These are phyloP conservation scores for Marsdenia floribunda DNA, from an alignment of 257 asterid genomes.

Conservation along the genomic window DNA sequence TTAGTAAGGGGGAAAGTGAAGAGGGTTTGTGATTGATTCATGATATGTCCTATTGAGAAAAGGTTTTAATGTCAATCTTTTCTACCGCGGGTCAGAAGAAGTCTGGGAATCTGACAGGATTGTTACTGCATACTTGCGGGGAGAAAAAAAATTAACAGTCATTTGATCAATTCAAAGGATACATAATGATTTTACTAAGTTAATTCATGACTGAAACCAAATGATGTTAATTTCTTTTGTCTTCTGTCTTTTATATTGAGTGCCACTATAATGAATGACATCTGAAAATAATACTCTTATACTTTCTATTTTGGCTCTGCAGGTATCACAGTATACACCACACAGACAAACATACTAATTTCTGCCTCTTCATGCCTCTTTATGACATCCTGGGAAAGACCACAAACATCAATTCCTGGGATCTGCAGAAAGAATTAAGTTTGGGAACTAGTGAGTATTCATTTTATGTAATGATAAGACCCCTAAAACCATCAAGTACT, in stretches of 20 bases:
- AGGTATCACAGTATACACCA: slow-evolving; percentile 83
- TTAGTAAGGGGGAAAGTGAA: neutral
- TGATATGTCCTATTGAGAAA: neutral
- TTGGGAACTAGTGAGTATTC: slow-evolving; percentile 61
- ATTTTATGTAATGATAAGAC: neutral
- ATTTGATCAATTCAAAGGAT: neutral
- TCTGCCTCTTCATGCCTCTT: slow-evolving; percentile 92
- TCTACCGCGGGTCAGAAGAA: neutral
- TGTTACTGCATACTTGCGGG: neutral
- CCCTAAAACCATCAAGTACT: neutral
- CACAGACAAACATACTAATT: slow-evolving; percentile 54
- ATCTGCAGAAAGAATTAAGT: slow-evolving; percentile 51
- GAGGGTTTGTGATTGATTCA: neutral
- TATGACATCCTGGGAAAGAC: slow-evolving; percentile 73
- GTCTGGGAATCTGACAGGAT: neutral
- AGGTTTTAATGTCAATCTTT: neutral
- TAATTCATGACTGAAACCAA: neutral
- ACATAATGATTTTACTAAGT: neutral
- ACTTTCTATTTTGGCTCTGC: slow-evolving; percentile 25
- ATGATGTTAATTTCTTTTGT: neutral
- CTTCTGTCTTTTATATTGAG: neutral
- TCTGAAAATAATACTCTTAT: neutral
- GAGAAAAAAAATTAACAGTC: neutral
- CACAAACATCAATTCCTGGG: slow-evolving; percentile 50
- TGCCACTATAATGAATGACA: neutral